phyloP scores from a whole-genome alignment of 305 asterid genomes.

The Fraxinus angustifolia region DNA sequence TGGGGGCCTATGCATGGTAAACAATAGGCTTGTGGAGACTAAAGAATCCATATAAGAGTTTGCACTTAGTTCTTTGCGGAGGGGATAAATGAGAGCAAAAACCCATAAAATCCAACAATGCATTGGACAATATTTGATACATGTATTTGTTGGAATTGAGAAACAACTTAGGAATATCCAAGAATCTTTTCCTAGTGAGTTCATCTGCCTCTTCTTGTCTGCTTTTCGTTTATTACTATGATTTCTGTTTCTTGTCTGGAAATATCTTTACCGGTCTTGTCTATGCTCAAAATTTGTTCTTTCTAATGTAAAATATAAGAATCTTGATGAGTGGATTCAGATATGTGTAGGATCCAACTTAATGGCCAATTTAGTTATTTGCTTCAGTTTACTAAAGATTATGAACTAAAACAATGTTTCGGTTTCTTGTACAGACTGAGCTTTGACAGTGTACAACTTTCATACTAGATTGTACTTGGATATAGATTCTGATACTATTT shows the following conservation, averaged over 20 bases:
- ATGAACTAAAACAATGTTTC: not conserved
- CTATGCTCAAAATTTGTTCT: not conserved
- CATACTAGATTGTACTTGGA: not conserved
- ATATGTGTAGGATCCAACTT: not conserved
- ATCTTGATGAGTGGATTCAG: not conserved
- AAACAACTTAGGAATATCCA: conserved; percentile 48
- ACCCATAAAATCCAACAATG: not conserved
- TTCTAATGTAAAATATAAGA: not conserved
- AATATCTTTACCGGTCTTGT: not conserved
- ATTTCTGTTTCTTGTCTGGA: not conserved
- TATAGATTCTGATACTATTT: not conserved
- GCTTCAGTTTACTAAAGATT: not conserved
- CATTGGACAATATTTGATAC: not conserved
- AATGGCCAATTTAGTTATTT: not conserved
- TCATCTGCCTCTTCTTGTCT: conserved; percentile 20
- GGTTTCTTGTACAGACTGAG: not conserved
- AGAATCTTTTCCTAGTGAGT: conserved; percentile 49
- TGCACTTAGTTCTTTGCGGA: not conserved
- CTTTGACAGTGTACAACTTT: conserved; percentile 10
- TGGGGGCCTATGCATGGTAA: not conserved
- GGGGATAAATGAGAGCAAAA: not conserved
- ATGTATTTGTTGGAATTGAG: conserved; percentile 22
- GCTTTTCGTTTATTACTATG: conserved; percentile 21
- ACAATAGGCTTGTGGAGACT: not conserved
- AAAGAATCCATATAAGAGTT: not conserved